phyloP scores from a whole-genome alignment of 2,329 filamentous ascomycete genomes.

The Phoma herbarum region DNA sequence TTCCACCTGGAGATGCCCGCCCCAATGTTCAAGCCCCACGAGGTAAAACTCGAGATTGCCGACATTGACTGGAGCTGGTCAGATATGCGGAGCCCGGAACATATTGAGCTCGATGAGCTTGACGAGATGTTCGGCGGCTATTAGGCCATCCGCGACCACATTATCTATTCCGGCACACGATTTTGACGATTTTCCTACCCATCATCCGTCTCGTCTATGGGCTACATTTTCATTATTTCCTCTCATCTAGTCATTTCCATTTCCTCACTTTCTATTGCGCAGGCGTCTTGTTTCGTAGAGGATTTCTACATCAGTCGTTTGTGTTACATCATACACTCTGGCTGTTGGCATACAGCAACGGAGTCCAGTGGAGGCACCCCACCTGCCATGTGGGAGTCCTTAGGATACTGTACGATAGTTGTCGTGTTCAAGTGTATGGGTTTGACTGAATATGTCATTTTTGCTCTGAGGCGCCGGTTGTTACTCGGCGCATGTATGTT shows the following conservation, averaged over 20 bases:
- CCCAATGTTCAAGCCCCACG: slow-evolving; percentile 42
- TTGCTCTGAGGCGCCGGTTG: slow-evolving; percentile 40
- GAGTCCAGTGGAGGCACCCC: slow-evolving; percentile 23
- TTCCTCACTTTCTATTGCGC: slow-evolving; percentile 28
- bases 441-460: slow-evolving; percentile 30
- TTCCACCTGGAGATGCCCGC: slow-evolving; percentile 46
- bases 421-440: slow-evolving; percentile 39
- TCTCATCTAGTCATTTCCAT: slow-evolving; percentile 38
- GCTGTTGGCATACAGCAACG: slow-evolving; percentile 26
- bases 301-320: slow-evolving; percentile 37
- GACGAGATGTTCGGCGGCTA: slow-evolving; percentile 84
- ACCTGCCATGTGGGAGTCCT: slow-evolving; percentile 26
- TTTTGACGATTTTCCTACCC: slow-evolving; percentile 44
- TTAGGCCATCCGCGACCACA: slow-evolving; percentile 53
- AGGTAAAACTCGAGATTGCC: slow-evolving; percentile 44
- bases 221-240: slow-evolving; percentile 33
- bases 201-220: slow-evolving; percentile 23
- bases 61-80: slow-evolving; percentile 47
- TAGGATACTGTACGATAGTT: slow-evolving; percentile 39
- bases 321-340: slow-evolving; percentile 42
- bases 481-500: slow-evolving; percentile 36
- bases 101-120: slow-evolving; percentile 90
- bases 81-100: slow-evolving; percentile 78
- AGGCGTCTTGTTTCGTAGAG: slow-evolving; percentile 42
- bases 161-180: slow-evolving; percentile 30